Conservation (phyloP, 208 protist genomes). For the Crithidia expoeki region DNA sequence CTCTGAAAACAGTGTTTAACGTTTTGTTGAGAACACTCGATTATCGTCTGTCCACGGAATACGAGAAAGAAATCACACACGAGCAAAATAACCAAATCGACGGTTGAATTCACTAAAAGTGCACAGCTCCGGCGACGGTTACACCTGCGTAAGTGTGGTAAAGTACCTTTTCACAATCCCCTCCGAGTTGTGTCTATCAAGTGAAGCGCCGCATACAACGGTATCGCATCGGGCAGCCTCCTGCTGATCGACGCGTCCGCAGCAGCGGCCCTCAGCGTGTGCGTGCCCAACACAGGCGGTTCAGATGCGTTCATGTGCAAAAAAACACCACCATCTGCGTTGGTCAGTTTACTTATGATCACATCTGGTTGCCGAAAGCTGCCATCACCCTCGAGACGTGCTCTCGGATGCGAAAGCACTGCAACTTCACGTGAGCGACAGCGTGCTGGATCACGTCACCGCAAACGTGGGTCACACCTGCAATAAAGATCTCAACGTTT, state of each 20-base stretch:
- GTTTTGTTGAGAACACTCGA: no score
- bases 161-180: neutral
- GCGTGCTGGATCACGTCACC: neutral
- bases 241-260: conserved; percentile 15
- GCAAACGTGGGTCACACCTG: neutral
- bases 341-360: conserved; percentile 9
- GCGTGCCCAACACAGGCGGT: conserved; percentile 19
- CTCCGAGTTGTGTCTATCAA: neutral
- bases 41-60: no score
- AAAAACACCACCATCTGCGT: conserved; percentile 15
- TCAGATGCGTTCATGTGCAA: conserved; percentile 13
- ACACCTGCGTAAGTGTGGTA: conserved; percentile 6
- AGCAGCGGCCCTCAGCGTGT: conserved; percentile 15
- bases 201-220: conserved; percentile 19
- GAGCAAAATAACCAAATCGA: neutral
- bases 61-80: no score
- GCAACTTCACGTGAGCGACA: neutral
- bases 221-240: conserved; percentile 9
- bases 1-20: no score
- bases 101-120: conserved; percentile 16
- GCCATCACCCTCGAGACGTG: conserved; percentile 12
- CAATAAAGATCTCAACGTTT: neutral
- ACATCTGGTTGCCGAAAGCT: neutral
- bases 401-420: conserved; percentile 4
- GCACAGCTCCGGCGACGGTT: conserved; percentile 12